Base-by-base conservation (phyloP, 306 rosid species). In the Alnus rubra region DNA sequence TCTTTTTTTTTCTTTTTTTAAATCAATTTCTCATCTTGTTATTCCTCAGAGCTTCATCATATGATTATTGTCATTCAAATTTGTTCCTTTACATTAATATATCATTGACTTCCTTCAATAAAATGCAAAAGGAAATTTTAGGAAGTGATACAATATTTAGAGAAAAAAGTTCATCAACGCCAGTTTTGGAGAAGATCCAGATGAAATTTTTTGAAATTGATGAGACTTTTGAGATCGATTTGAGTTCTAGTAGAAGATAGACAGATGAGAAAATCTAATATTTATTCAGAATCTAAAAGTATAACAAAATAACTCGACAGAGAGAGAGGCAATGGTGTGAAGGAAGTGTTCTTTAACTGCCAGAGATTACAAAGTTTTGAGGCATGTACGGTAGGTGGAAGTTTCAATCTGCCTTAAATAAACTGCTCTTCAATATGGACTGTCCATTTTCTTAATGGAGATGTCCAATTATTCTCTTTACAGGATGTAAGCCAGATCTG, bases 161-260 rank as follows among this genome's bases (percentile, higher is more conserved):
- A 62, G 68, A 63, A 63, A 33, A 33, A 74, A 13, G 62, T 44
- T 19, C 69, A 42, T 13, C 30, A 55, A 12, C 4, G 15, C 54
- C 4, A 50, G 55, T 47, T 39, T 70, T 47, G 45, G 6, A 14
- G 7, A 53, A 63, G 53, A 82, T 72, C 74, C 56, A 71, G 70
- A 53, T 6, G 60, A 60, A 67, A 18, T 39, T 19, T 14, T 48
- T 48, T 1, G 47, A 55, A 58, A 9, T 23, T 39, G 68, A 10
- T 39, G 44, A 39, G 37, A 73, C 58, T 53, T 53, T 54, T 5
- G 11, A 54, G 28, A n/a, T 18, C 16, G 18, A n/a, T 28, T 5
- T 45, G 58, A 73, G 11, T 30, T 58, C 14, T 8, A 58, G 3
- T 8, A 73, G 76, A 33, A 73, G 28, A 73, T 15, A 54, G 64